A percentile compares a stretch with the other conserved stretches of the same genome.
phyloP scores from a whole-genome alignment of 2,329 filamentous ascomycete species.

The Xylariaceae sp. region DNA sequence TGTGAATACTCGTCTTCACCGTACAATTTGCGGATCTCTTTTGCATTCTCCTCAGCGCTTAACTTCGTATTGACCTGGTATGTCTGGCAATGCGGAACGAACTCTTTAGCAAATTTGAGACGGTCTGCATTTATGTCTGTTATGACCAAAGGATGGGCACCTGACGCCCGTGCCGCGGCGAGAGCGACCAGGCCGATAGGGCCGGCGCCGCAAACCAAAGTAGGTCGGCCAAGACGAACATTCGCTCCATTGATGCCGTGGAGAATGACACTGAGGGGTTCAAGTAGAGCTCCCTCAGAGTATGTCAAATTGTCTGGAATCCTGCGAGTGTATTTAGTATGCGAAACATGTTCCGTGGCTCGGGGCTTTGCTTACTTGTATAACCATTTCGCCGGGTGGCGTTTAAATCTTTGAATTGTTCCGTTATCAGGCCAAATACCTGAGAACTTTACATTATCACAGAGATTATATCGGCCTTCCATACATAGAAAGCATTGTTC shows the following conservation, averaged over 20 bases:
- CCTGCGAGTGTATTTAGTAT: constrained; percentile 25
- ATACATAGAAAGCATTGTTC: constrained; percentile 63
- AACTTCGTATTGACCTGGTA: constrained; percentile 58
- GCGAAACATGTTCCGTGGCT: neutral
- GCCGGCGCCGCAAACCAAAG: constrained; percentile 66
- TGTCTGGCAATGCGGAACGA: constrained; percentile 59
- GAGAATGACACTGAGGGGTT: constrained; percentile 68
- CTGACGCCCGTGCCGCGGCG: constrained; percentile 64
- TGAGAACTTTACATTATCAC: constrained; percentile 65
- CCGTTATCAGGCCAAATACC: constrained; percentile 67
- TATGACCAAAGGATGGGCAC: constrained; percentile 67
- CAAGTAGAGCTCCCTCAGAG: constrained; percentile 66
- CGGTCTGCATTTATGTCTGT: constrained; percentile 65
- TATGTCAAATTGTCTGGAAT: constrained; percentile 63
- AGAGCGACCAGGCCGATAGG: constrained; percentile 67
- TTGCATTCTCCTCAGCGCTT: constrained; percentile 56
- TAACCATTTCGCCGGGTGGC: constrained; percentile 65
- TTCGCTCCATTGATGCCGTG: constrained; percentile 62
- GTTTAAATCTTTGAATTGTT: constrained; percentile 65
- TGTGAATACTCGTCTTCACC: constrained; percentile 58
- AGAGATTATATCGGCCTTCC: constrained; percentile 68
- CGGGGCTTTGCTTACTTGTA: constrained; percentile 48
- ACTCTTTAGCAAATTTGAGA: constrained; percentile 62
- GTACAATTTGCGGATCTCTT: constrained; percentile 60
- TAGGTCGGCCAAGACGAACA: constrained; percentile 59